phyloP scores from a whole-genome alignment of 176 grass and related monocot species.

The Microstegium vimineum region DNA sequence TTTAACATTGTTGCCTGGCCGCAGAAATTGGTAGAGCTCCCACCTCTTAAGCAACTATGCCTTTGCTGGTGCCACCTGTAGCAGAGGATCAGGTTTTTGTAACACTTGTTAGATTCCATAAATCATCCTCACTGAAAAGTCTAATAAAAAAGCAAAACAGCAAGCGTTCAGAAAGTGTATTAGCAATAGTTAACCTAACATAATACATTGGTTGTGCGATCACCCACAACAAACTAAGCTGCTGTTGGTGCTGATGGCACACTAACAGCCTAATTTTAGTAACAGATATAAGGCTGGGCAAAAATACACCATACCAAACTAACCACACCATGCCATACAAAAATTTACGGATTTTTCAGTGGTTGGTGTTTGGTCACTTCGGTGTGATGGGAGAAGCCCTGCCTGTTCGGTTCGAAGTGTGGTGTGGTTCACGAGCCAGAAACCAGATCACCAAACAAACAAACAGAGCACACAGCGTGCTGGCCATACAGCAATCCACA shows the following conservation, averaged over 20 bases:
- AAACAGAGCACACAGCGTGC: background rate
- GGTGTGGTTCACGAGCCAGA: no score
- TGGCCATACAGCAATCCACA: background rate
- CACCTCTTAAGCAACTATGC: background rate
- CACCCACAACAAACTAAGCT: background rate
- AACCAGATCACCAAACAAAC: background rate
- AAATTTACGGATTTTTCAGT: background rate
- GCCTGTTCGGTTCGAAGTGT: no score
- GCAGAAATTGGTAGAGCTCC: background rate
- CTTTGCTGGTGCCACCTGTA: conserved; percentile 23
- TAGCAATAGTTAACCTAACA: background rate
- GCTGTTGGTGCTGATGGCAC: background rate
- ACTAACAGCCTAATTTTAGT: background rate
- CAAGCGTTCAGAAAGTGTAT: background rate
- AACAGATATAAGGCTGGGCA: background rate
- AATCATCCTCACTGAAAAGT: no score
- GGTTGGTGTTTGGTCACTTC: background rate
- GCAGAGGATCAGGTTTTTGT: background rate
- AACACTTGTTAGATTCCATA: background rate
- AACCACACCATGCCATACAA: background rate
- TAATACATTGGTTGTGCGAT: background rate
- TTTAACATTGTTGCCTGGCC: background rate
- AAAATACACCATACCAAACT: background rate
- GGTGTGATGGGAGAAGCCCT: background rate
- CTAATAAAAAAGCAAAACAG: background rate